phyloP scores from a whole-genome alignment of 805 yeast genomes.

The Kazachstania taianensis region DNA sequence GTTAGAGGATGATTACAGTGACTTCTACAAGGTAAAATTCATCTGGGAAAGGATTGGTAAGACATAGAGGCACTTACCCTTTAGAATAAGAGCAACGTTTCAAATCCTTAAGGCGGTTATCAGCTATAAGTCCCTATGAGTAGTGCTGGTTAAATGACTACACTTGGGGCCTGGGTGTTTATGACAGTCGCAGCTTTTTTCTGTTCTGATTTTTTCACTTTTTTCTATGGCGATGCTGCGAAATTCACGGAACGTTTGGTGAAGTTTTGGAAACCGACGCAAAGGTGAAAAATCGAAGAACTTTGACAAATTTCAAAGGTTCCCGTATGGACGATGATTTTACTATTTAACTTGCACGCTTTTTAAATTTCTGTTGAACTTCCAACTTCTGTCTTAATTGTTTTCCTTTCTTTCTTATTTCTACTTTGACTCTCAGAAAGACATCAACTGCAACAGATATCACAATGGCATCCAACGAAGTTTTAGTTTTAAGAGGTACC shows the following conservation, averaged over 20 bases:
- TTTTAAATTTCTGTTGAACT: background rate
- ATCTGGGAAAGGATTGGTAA: slow-evolving; percentile 53
- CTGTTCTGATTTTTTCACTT: background rate
- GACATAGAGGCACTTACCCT: no score
- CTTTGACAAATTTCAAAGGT: no score
- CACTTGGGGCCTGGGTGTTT: no score
- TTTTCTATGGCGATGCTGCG: slow-evolving; percentile 9
- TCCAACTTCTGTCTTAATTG: background rate
- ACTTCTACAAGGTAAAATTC: slow-evolving; percentile 61
- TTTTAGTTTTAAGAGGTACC: slow-evolving; percentile 99
- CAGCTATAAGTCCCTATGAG: no score
- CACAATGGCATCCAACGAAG: slow-evolving; percentile 72
- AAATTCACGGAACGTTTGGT: slow-evolving; percentile 18
- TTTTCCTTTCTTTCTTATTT: background rate
- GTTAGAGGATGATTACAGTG: slow-evolving; percentile 44
- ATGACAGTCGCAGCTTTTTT: background rate
- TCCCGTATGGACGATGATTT: no score
- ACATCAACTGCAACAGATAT: slow-evolving; percentile 5
- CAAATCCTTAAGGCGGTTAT: no score
- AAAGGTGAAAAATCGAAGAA: slow-evolving; percentile 4
- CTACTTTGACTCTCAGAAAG: slow-evolving; percentile 2
- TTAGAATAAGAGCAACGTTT: no score
- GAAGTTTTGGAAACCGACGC: slow-evolving; percentile 14
- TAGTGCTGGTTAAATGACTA: no score
- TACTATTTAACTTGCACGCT: background rate